Evolutionary conservation across 257 asterid genomes (phyloP).

Genomic region (Osmanthus fragrans): DNA sequence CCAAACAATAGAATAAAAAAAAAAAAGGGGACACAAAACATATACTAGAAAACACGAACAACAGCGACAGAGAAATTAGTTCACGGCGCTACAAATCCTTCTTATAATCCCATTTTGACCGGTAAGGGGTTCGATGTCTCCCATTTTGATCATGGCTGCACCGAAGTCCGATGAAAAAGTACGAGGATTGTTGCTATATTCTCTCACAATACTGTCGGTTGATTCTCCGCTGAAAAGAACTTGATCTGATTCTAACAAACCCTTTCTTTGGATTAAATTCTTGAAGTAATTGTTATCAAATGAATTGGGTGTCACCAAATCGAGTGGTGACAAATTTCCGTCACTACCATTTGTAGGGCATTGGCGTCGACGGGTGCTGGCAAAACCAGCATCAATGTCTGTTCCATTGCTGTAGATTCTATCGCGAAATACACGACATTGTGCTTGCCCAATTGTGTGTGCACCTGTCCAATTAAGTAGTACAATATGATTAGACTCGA

Average conservation of each 20-base stretch:
- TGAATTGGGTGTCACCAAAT: constrained; percentile 16
- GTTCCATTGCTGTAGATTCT: constrained; percentile 34
- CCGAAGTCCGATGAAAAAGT: constrained; percentile 31
- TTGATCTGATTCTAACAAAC: constrained; percentile 29
- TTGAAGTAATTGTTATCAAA: constrained; percentile 20
- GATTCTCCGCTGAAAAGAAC: constrained; percentile 23
- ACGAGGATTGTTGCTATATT: constrained; percentile 28
- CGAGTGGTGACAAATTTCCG: constrained; percentile 25
- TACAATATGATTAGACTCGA: not conserved
- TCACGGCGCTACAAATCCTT: constrained; percentile 22
- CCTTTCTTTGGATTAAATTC: constrained; percentile 30
- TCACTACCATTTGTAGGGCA: constrained; percentile 31
- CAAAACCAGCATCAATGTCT: constrained; percentile 33
- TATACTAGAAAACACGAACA: not conserved
- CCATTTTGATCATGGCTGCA: constrained; percentile 37
- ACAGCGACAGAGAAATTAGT: not conserved
- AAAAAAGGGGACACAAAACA: not conserved
- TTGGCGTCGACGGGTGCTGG: constrained; percentile 27
- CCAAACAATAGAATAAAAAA: not conserved
- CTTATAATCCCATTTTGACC: too few relatives aligned
- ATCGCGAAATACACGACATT: constrained; percentile 26
- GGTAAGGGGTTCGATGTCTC: constrained; percentile 18
- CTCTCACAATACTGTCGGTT: constrained; percentile 28
- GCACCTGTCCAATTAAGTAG: not conserved
- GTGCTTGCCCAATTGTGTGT: constrained; percentile 35